Evolutionary conservation across 495 filamentous ascomycete species (phyloP), one percentile per base, ranked within the genome.

Genomic region (Neurospora sp.): DNA sequence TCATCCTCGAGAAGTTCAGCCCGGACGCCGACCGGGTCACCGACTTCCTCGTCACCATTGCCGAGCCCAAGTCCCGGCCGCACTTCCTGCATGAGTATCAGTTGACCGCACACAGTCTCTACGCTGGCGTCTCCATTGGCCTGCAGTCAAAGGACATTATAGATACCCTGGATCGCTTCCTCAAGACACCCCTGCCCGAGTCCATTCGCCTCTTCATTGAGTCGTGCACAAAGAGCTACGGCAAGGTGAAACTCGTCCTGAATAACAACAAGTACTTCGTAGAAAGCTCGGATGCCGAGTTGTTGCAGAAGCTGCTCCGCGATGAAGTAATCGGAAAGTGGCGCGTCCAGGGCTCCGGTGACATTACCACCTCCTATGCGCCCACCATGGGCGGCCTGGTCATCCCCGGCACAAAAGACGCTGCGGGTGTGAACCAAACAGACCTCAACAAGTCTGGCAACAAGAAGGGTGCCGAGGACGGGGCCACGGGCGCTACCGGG

Each of bases 1-100:
- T 99, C 79, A 93, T 96, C 35, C 86, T 98, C n/a, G 96, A 99
- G 86, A 96, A 93, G 75, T 98, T 98, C 85, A 94, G 91, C 40
- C 92, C 94, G 1, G 83, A 95, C 49, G 92, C 94, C 27, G 86
- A 90, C 41, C 91, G 95, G 78, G 96, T 94, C 3, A 93, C 97
- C 76, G 94, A 97, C 80, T 98, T 99, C 82, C 85, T 99, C 72
- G 96, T 95, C 71, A 97, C 95, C 54, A 93, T 99, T 77, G 94
- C 95, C 44, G 96, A 99, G 83, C 96, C 96, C 54, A 84, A 93
- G 75, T 97, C 94, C 35, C 89, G 96, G 42, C 95, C 96, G 60
- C 90, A 87, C 11, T 93, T 92, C 78, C 85, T 99, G 14, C 96
- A 98, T 80, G 96, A 99, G 82, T 99, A 98, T 83, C 87, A 90